Conservation (phyloP, 2,329 filamentous ascomycete genomes). For the Bipolaris gigantea region DNA sequence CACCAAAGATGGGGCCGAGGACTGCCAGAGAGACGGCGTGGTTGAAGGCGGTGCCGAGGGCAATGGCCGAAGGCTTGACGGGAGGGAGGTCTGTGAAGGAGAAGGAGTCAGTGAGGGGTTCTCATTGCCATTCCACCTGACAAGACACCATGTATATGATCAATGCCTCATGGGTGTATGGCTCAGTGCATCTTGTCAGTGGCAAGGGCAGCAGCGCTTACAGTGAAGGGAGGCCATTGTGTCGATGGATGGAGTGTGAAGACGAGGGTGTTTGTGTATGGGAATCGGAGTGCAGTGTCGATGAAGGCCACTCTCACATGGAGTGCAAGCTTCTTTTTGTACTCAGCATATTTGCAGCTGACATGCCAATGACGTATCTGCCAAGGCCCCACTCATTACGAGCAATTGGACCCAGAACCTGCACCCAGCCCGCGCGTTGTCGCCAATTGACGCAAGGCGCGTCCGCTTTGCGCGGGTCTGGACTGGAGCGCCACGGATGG, state of each 20-base stretch:
- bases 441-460: conserved; percentile 20
- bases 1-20: conserved; percentile 85
- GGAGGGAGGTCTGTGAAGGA: conserved; percentile 64
- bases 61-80: conserved; percentile 97
- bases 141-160: neutral
- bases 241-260: conserved; percentile 27
- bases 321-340: conserved; percentile 39
- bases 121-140: neutral
- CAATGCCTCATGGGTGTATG: neutral
- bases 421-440: conserved; percentile 16
- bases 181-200: too few relatives aligned
- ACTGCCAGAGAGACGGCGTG: conserved; percentile 87
- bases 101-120: neutral
- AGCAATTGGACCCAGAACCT: conserved; percentile 16
- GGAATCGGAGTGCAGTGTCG: conserved; percentile 14
- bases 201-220: conserved; percentile 44
- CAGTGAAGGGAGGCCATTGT: conserved; percentile 63
- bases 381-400: conserved; percentile 17
- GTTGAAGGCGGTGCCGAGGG: conserved; percentile 93
- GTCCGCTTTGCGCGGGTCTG: conserved; percentile 19
- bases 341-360: conserved; percentile 31
- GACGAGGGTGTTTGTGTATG: conserved; percentile 18
- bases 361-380: conserved; percentile 37
- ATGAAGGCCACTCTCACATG: conserved; percentile 25
- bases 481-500: conserved; percentile 15